Evolutionary conservation across 129 eudicot genomes (phyloP).

Genomic region (Logfia minima): DNA sequence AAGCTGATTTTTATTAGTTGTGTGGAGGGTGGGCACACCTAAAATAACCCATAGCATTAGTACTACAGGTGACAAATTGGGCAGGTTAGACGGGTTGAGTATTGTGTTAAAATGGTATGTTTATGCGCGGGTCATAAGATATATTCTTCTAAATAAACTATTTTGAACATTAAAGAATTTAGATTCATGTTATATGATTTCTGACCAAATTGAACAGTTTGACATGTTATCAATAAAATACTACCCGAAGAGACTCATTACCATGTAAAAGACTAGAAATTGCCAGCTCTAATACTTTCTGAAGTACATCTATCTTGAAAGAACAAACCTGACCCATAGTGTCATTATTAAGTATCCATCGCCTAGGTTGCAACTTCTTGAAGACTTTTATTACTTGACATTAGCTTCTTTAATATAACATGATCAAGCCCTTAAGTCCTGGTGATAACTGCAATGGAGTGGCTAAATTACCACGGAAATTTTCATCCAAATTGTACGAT

Average conservation of each 20-base stretch:
- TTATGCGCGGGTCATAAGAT: neutral
- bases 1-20: slow-evolving; percentile 21
- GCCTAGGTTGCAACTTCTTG: neutral
- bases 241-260: neutral
- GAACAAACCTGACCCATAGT: slow-evolving; percentile 10
- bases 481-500: neutral
- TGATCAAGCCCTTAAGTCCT: neutral
- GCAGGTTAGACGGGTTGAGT: neutral
- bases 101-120: neutral
- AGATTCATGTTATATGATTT: neutral
- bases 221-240: neutral
- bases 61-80: neutral
- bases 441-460: neutral
- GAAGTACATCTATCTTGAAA: neutral
- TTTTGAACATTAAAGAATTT: neutral
- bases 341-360: neutral
- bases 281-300: neutral
- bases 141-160: neutral
- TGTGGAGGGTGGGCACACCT: slow-evolving; percentile 7
- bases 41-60: neutral
- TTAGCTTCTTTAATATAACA: neutral
- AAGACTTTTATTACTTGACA: neutral
- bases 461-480: neutral
- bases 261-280: neutral
- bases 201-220: neutral